A percentile compares a stretch with the other conserved stretches of the same genome.
Evolutionary conservation across 306 rosid genomes (phyloP).

Genomic region (Carpinus viminea): DNA sequence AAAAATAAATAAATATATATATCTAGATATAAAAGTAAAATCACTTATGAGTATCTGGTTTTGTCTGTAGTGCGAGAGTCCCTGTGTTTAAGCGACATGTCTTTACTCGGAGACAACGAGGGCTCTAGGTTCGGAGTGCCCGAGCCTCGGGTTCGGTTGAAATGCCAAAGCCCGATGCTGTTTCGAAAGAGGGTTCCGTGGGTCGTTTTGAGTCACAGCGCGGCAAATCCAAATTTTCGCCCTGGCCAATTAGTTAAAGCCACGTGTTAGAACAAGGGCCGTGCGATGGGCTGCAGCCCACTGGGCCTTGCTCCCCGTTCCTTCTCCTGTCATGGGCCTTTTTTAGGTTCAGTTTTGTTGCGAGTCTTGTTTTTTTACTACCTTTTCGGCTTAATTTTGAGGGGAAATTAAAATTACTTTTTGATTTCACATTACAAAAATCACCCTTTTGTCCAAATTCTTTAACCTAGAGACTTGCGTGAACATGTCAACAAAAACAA

Average conservation of each 20-base stretch:
- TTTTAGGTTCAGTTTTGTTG: no score
- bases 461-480: no score
- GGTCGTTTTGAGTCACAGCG: slow-evolving; percentile 41
- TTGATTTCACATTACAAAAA: no score
- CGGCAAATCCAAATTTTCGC: slow-evolving; percentile 84
- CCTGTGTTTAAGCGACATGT: slow-evolving; percentile 35
- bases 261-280: slow-evolving; percentile 32
- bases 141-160: slow-evolving; percentile 44
- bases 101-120: neutral
- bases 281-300: no score
- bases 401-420: no score
- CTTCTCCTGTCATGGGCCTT: no score
- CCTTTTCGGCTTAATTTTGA: no score
- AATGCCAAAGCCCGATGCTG: slow-evolving; percentile 52
- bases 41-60: slow-evolving; percentile 21
- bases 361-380: no score
- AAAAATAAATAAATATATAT: neutral
- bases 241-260: neutral
- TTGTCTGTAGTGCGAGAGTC: slow-evolving; percentile 39
- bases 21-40: neutral
- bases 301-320: no score
- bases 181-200: slow-evolving; percentile 28
- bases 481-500: no score
- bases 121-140: slow-evolving; percentile 30
- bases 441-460: no score